Evolutionary conservation across 306 rosid species (phyloP).

Genomic region (Gillenia trifoliata): DNA sequence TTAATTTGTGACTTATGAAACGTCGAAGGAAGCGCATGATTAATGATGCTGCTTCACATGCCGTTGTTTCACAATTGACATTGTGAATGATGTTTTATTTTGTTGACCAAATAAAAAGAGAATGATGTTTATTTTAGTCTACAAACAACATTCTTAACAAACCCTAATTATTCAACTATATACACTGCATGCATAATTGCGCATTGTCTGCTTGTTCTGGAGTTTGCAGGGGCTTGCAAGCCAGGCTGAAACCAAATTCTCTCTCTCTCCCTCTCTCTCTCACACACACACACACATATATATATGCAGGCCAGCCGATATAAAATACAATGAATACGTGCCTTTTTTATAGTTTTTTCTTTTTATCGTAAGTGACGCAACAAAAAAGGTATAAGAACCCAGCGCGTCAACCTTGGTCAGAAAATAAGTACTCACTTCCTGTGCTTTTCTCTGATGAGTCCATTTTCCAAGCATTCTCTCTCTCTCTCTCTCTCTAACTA

Average conservation of each 20-base stretch:
- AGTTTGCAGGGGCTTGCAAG: background rate
- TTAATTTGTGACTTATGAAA: constrained; percentile 10
- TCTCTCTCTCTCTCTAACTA: constrained; percentile 15
- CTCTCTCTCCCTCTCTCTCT: constrained; percentile 2
- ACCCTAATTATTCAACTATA: constrained; percentile 24
- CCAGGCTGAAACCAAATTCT: background rate
- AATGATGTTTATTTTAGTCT: constrained; percentile 27
- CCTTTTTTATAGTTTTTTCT: background rate
- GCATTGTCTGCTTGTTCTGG: too few species aligned
- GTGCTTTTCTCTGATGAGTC: background rate
- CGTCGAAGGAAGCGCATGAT: constrained; percentile 7
- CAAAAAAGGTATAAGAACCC: background rate
- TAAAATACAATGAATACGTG: background rate
- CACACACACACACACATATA: background rate
- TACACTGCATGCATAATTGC: constrained; percentile 28
- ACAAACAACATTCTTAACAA: constrained; percentile 16
- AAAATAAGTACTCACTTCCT: constrained; percentile 20
- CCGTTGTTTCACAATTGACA: background rate
- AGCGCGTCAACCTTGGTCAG: constrained; percentile 25
- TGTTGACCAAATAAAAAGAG: constrained; percentile 5
- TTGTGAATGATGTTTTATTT: too few species aligned
- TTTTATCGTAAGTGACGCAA: constrained; percentile 17
- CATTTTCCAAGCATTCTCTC: constrained; percentile 16
- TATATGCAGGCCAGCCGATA: background rate
- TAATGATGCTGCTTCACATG: constrained; percentile 16